Percentiles rank a stretch among this genome's conserved stretches.
Evolutionary conservation across 495 filamentous ascomycete species (phyloP).

Genomic region (Cercophora newfieldiana): DNA sequence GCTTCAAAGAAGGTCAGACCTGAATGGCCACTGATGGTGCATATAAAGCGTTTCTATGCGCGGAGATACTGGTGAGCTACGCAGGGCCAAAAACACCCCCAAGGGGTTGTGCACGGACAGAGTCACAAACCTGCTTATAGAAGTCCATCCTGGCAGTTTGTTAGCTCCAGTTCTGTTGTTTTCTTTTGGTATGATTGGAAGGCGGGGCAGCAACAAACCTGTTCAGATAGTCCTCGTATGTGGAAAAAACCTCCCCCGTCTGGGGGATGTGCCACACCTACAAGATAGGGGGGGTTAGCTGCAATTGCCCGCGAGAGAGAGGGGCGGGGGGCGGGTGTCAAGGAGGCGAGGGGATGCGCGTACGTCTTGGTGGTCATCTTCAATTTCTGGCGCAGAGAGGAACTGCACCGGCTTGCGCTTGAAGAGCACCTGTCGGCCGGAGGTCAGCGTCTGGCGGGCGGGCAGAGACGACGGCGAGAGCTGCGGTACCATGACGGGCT

Average conservation of each 20-base stretch:
- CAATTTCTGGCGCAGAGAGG: slow-evolving; percentile 66
- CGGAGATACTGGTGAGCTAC: slow-evolving; percentile 9
- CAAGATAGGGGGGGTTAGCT: slow-evolving; percentile 14
- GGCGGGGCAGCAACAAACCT: slow-evolving; percentile 54
- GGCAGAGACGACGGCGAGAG: slow-evolving; percentile 6
- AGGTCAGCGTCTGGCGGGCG: slow-evolving; percentile 16
- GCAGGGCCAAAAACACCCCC: background rate
- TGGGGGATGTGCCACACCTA: slow-evolving; percentile 90
- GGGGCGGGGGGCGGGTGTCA: background rate
- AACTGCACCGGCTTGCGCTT: slow-evolving; percentile 95
- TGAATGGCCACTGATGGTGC: slow-evolving; percentile 92
- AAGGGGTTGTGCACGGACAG: background rate
- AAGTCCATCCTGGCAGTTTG: slow-evolving; percentile 72
- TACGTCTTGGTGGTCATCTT: slow-evolving; percentile 81
- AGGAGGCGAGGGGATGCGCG: slow-evolving; percentile 19
- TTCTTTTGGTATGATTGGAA: background rate
- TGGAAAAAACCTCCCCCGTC: slow-evolving; percentile 86
- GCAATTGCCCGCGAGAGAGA: slow-evolving; percentile 10
- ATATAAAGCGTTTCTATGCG: slow-evolving; percentile 79
- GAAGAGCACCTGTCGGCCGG: slow-evolving; percentile 72
- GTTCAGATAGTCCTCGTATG: slow-evolving; percentile 84
- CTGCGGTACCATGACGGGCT: slow-evolving; percentile 32
- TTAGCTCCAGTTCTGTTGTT: slow-evolving; percentile 35
- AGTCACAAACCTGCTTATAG: slow-evolving; percentile 72
- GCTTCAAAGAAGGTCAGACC: slow-evolving; percentile 93